Conservation (phyloP, 148 eudicot genomes). For the Rhododendron molle region DNA sequence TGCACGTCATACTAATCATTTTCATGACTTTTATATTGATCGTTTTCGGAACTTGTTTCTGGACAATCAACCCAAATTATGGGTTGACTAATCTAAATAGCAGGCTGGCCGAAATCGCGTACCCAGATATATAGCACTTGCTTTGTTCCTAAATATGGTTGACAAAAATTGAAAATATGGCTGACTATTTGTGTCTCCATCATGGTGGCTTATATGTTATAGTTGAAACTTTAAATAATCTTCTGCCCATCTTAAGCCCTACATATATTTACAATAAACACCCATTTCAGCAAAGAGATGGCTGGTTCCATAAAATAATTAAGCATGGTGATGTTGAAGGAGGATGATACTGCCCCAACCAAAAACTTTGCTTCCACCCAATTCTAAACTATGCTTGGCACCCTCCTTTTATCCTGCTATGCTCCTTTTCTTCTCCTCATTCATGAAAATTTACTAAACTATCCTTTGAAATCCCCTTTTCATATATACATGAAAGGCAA, state of each 20-base stretch:
- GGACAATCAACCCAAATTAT: not conserved
- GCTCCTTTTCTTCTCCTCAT: not conserved
- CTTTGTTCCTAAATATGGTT: not conserved
- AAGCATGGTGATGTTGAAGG: not conserved
- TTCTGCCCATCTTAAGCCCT: not conserved
- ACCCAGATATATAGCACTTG: not conserved
- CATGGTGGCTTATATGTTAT: slow-evolving; percentile 9
- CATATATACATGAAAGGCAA: not conserved
- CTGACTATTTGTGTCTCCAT: slow-evolving; percentile 5
- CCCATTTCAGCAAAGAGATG: not conserved
- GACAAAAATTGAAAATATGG: not conserved
- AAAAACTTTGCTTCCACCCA: not conserved
- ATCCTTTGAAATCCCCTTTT: not conserved
- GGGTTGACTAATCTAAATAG: not conserved
- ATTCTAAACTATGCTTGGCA: not conserved
- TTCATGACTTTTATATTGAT: not conserved
- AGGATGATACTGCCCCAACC: not conserved
- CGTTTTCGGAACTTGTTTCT: not conserved
- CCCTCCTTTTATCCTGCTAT: not conserved
- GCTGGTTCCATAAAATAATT: not conserved
- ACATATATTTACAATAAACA: not conserved
- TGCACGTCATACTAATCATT: not conserved
- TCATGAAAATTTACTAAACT: not conserved
- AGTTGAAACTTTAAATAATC: not conserved
- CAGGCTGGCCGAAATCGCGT: not conserved